These are phyloP conservation scores for Dunaliella sp. DNA, from an alignment of 139 green algal genomes.

Conservation along the genomic window DNA sequence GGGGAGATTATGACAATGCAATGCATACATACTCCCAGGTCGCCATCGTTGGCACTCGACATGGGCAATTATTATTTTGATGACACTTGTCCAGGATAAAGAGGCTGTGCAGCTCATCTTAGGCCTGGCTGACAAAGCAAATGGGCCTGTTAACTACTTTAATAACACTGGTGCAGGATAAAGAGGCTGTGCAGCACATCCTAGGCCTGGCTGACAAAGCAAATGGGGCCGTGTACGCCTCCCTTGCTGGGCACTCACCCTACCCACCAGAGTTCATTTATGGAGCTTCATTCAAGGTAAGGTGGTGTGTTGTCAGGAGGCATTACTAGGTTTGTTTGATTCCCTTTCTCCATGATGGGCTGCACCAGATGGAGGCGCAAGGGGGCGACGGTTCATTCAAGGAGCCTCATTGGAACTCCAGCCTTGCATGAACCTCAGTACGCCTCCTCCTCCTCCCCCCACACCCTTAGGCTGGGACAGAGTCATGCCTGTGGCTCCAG, in stretches of 20 bases:
- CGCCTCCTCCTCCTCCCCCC: too few relatives aligned
- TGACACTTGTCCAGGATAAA: constrained; percentile 27
- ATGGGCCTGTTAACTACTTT: too few relatives aligned
- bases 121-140: constrained; percentile 71
- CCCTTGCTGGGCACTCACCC: constrained; percentile 28
- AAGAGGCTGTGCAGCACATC: constrained; percentile 2
- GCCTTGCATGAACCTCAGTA: too few relatives aligned
- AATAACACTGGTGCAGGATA: too few relatives aligned
- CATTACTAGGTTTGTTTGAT: background rate
- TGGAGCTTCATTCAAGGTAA: constrained; percentile 19
- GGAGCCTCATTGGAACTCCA: background rate
- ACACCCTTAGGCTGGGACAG: too few relatives aligned
- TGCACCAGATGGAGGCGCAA: background rate
- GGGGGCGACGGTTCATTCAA: background rate
- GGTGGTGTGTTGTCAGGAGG: too few relatives aligned
- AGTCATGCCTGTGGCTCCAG: too few relatives aligned
- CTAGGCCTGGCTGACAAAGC: constrained; percentile 70
- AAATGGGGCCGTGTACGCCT: constrained; percentile 72
- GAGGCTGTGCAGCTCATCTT: constrained; percentile 23
- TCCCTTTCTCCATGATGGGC: background rate
- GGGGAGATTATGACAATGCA: too few relatives aligned
- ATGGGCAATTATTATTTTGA: too few relatives aligned
- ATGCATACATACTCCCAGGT: too few relatives aligned
- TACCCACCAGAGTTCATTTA: constrained; percentile 39
- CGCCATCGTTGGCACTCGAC: too few relatives aligned